Conservation (phyloP, 169 alveolate genomes). For the Plasmodium vivax region DNA sequence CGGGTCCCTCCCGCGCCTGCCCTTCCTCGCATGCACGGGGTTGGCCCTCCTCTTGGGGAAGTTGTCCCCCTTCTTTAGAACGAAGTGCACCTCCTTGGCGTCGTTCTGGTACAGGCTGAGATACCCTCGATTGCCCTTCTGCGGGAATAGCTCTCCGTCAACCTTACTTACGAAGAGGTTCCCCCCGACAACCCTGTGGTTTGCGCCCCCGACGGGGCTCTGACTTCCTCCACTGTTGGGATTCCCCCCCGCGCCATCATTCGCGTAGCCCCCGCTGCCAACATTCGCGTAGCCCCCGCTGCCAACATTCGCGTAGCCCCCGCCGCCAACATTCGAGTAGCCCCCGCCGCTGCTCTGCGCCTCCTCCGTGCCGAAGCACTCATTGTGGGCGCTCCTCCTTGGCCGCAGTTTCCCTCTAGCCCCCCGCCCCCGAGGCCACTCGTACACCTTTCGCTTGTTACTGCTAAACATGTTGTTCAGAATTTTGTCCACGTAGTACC, state of each 20-base stretch:
- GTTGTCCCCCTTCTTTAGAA: constrained; percentile 2
- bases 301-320: too few species aligned
- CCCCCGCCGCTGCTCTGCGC: neutral
- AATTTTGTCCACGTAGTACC: constrained; percentile 37
- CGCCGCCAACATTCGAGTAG: neutral
- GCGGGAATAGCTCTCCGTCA: neutral
- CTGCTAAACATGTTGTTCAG: constrained; percentile 48
- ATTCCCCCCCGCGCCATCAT: neutral
- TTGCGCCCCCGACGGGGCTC: neutral
- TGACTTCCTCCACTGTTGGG: neutral
- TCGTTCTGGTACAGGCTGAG: neutral
- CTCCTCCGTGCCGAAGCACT: neutral
- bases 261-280: neutral
- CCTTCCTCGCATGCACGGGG: neutral
- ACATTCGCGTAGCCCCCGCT: too few species aligned
- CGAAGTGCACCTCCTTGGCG: neutral
- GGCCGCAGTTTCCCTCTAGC: neutral
- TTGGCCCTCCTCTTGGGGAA: neutral
- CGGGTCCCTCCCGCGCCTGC: neutral
- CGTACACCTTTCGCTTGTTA: constrained; percentile 9
- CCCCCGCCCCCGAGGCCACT: neutral
- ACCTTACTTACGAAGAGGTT: neutral
- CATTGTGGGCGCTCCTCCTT: constrained; percentile 9
- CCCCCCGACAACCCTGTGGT: neutral
- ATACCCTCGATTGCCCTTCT: neutral